Percentiles rank a stretch among this genome's conserved stretches.
Evolutionary conservation across 192 early-diverging fungal genomes (phyloP).

Genomic region (Pilaira anomala): DNA sequence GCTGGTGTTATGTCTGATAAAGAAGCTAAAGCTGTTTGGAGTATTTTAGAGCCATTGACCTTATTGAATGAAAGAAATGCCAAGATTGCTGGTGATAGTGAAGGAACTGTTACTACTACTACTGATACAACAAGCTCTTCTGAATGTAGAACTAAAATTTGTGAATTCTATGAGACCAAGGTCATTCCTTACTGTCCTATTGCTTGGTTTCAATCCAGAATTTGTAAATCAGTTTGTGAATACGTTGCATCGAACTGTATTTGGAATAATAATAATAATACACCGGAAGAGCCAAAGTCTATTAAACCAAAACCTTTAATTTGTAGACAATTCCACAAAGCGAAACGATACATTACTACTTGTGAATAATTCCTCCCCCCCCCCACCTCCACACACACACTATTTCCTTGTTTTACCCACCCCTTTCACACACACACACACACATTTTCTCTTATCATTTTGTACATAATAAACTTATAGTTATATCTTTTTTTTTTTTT

Average conservation of each 20-base stretch:
- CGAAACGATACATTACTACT: slow-evolving; percentile 1
- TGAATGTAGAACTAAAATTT: too few species aligned
- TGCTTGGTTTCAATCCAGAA: neutral
- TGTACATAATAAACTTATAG: neutral
- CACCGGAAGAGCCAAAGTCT: too few species aligned
- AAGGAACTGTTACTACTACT: neutral
- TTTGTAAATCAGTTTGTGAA: slow-evolving; percentile 1
- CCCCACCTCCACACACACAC: neutral
- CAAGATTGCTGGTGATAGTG: neutral
- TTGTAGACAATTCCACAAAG: neutral
- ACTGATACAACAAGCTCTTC: neutral
- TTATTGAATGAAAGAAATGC: slow-evolving; percentile 10
- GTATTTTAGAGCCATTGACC: slow-evolving; percentile 5
- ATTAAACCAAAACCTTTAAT: neutral
- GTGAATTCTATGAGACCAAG: neutral
- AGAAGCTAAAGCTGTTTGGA: slow-evolving; percentile 3
- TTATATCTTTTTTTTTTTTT: neutral
- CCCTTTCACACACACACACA: neutral
- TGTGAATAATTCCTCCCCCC: neutral
- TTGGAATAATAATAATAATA: neutral
- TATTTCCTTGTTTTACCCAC: too few species aligned
- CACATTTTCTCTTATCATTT: neutral
- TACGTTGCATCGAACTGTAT: neutral
- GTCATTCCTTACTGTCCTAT: neutral
- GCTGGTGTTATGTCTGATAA: slow-evolving; percentile 1